Evolutionary conservation across 2,329 filamentous ascomycete genomes (phyloP).

Genomic region (Pseudocercospora musae): DNA sequence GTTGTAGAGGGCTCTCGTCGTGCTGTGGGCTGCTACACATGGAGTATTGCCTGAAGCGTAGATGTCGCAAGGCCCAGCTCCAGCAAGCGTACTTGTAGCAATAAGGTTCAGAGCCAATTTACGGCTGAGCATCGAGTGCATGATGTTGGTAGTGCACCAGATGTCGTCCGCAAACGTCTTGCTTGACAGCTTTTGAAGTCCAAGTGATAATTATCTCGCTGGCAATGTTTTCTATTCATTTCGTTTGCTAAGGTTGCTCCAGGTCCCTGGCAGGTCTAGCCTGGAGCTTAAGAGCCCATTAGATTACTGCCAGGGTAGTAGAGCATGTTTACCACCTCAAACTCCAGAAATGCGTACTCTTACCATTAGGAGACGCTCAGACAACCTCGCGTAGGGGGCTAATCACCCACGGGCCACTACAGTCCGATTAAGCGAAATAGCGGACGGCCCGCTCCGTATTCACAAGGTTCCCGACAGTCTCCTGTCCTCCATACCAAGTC

Average conservation of each 20-base stretch:
- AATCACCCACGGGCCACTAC: no score
- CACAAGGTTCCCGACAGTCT: conserved; percentile 5
- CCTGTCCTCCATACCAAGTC: conserved; percentile 10
- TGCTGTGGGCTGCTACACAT: conserved; percentile 64
- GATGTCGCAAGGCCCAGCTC: conserved; percentile 60
- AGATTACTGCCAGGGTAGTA: no score
- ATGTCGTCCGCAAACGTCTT: neutral
- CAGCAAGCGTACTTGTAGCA: conserved; percentile 16
- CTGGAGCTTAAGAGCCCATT: no score
- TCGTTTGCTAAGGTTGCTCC: no score
- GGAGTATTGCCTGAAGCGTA: conserved; percentile 58
- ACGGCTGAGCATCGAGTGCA: conserved; percentile 14
- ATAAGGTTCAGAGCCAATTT: conserved; percentile 15
- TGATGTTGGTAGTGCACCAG: neutral
- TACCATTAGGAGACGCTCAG: no score
- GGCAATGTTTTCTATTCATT: neutral
- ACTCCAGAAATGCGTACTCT: no score
- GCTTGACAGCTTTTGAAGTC: neutral
- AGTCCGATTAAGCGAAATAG: no score
- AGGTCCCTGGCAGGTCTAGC: no score
- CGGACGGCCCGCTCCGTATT: neutral
- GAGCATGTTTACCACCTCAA: no score
- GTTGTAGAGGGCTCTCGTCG: conserved; percentile 61
- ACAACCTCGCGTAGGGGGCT: no score
- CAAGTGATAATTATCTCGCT: neutral